These are phyloP conservation scores for Diplodia sapinea DNA, from an alignment of 2,329 filamentous ascomycete genomes.

Conservation along the genomic window DNA sequence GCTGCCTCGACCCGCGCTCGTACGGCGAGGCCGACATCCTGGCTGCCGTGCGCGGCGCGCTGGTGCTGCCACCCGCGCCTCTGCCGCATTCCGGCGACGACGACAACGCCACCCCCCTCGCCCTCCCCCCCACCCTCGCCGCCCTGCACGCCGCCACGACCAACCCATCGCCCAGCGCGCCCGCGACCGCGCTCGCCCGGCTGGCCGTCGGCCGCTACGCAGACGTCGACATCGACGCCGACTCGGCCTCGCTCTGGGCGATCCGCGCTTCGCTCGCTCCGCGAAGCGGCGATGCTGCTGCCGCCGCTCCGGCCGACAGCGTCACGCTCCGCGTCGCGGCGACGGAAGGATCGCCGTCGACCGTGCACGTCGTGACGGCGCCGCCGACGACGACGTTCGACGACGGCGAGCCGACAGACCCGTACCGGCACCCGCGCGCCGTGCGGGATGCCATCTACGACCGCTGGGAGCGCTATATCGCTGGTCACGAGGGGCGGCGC, in stretches of 20 bases:
- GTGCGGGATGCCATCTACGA: not conserved
- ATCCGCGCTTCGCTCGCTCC: not conserved
- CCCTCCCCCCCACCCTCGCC: not conserved
- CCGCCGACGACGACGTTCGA: not conserved
- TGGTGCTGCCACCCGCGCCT: not conserved
- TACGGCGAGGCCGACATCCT: not conserved
- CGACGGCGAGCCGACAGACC: too few relatives aligned
- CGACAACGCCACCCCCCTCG: not conserved
- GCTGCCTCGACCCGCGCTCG: not conserved
- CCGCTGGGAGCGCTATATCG: not conserved
- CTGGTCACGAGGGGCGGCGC: accelerated
- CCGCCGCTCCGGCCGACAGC: too few relatives aligned
- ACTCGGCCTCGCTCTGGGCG: not conserved
- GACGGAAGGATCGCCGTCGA: not conserved
- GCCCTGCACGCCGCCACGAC: not conserved
- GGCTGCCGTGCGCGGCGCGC: not conserved
- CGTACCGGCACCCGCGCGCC: not conserved
- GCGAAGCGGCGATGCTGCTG: not conserved
- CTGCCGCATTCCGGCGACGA: not conserved
- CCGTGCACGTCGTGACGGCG: not conserved
- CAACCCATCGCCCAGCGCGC: not conserved
- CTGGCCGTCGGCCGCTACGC: not conserved
- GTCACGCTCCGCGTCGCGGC: not conserved
- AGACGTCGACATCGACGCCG: not conserved
- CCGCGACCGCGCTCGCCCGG: not conserved